Conservation (phyloP, 805 yeast genomes). For the Vanderwaltozyma tropicalis region DNA sequence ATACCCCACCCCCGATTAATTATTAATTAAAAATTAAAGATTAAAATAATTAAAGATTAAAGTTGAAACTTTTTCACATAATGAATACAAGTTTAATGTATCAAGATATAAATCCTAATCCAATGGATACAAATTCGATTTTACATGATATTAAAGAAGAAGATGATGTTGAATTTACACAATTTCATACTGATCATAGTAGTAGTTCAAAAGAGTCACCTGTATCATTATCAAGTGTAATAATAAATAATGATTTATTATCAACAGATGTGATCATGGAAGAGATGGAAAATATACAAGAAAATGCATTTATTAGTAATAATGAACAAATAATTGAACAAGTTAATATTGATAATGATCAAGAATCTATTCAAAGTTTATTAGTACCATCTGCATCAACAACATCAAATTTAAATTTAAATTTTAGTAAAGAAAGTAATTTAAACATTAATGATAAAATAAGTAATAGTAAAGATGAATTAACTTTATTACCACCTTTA, state of each 20-base stretch:
- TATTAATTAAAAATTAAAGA: no score
- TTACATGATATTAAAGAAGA: constrained; percentile 23
- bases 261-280: no score
- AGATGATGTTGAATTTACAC: constrained; percentile 11
- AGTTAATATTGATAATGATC: no score
- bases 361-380: neutral
- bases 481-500: constrained; percentile 16
- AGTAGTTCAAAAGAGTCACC: neutral
- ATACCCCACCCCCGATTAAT: no score
- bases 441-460: neutral
- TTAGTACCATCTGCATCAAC: neutral
- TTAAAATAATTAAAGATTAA: no score
- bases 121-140: neutral
- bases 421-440: neutral
- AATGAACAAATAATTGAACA: no score
- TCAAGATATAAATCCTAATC: neutral
- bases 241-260: no score
- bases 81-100: neutral
- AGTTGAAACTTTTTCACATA: neutral
- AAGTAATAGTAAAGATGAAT: constrained; percentile 12
- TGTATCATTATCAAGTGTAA: no score
- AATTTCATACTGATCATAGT: constrained; percentile 2
- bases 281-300: no score
- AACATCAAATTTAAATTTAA: neutral
- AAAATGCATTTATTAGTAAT: no score